phyloP scores from a whole-genome alignment of 208 protist genomes.

The Entamoeba dispar region DNA sequence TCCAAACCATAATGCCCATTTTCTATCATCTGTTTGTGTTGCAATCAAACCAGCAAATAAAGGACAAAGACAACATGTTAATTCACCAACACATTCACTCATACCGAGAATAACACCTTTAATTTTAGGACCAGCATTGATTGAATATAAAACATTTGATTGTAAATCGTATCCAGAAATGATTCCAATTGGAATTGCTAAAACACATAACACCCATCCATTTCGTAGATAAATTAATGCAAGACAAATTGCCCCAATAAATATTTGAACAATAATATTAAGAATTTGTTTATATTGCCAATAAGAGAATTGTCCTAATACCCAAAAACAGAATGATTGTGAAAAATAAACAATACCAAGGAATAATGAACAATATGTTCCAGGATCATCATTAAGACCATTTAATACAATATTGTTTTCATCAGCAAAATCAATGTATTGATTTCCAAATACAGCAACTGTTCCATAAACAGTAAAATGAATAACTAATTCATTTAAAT shows the following conservation, averaged over 20 bases:
- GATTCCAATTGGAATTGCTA: background rate
- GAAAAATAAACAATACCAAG: background rate
- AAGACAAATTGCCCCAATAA: background rate
- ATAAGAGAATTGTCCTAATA: background rate
- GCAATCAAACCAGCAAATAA: background rate
- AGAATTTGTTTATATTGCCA: background rate
- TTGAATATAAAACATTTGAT: background rate
- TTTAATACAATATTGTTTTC: background rate
- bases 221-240: background rate
- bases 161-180: background rate
- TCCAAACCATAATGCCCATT: background rate
- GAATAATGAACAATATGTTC: background rate
- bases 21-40: background rate
- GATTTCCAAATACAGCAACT: background rate
- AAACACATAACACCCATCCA: background rate
- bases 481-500: background rate
- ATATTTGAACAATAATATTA: background rate
- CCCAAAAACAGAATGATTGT: background rate
- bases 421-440: background rate
- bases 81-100: background rate
- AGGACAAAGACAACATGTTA: background rate
- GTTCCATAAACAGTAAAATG: background rate
- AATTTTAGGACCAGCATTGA: background rate
- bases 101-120: background rate
- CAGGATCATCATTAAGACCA: background rate